Evolutionary conservation across 2,329 filamentous ascomycete species (phyloP).

Genomic region (Fusarium sp.): DNA sequence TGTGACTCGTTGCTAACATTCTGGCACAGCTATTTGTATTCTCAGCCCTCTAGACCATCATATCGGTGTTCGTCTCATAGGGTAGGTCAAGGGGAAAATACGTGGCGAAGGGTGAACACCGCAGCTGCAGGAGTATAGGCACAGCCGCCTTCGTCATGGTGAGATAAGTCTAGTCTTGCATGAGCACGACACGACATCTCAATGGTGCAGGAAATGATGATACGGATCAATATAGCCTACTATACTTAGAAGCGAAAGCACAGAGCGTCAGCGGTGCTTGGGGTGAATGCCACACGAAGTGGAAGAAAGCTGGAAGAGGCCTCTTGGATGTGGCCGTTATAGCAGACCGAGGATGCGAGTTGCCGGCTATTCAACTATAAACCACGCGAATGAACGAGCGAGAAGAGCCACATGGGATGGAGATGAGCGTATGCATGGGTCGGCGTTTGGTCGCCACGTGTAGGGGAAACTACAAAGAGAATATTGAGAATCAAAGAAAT

Average conservation of each 20-base stretch:
- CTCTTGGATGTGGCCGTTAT: constrained; percentile 37
- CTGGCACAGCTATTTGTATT: constrained; percentile 77
- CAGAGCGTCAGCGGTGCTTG: constrained; percentile 27
- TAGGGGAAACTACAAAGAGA: constrained; percentile 49
- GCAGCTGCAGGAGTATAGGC: constrained; percentile 38
- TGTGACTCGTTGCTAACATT: constrained; percentile 44
- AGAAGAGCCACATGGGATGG: constrained; percentile 40
- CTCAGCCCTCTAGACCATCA: constrained; percentile 73
- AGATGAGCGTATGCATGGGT: constrained; percentile 43
- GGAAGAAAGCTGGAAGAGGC: constrained; percentile 30
- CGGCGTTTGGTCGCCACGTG: constrained; percentile 45
- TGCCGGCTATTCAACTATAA: constrained; percentile 28
- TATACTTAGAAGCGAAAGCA: constrained; percentile 46
- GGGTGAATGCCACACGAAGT: constrained; percentile 28
- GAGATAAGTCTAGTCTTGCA: constrained; percentile 36
- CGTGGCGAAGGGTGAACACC: constrained; percentile 31
- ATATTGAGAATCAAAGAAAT: constrained; percentile 49
- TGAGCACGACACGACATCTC: constrained; percentile 39
- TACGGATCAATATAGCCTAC: constrained; percentile 41
- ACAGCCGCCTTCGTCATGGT: constrained; percentile 31
- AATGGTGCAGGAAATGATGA: constrained; percentile 39
- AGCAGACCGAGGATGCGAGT: constrained; percentile 31
- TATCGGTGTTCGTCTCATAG: constrained; percentile 47
- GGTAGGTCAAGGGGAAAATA: constrained; percentile 35
- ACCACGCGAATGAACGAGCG: constrained; percentile 41